Evolutionary conservation across 805 yeast species (phyloP), one percentile per base, ranked within the genome.

Genomic region (Brettanomyces anomalus): DNA sequence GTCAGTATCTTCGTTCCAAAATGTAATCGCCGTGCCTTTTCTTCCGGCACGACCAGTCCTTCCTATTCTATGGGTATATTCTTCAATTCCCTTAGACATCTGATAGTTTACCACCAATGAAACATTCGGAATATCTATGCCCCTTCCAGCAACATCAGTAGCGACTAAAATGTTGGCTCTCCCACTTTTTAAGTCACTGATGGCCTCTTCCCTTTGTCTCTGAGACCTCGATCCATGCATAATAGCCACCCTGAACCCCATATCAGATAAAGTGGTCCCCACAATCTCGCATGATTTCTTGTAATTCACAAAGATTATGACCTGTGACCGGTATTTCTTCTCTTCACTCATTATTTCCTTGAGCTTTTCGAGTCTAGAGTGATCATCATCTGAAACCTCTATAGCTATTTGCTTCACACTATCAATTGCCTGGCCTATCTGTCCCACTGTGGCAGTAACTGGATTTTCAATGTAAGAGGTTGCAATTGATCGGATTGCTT

Each of bases 11-110:
- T 71, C 71, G 43, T 75, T 77, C 48, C 88, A 59, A 49, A 85
- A 84, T 0, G 96, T 83, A 11, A 80, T 67, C 4, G 96, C 82
- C 8, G 73, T 68, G 37, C 98, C 98, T 5, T 57, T 58, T 38
- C 75, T 77, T 0, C 97, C 97, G 0, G 96, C 97, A 61, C 98
- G 76, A 33, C 97, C 98, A 0, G 98, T 90, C 64, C 98, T 79
- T 44, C 98, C 98, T 40, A 90, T 82, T 56, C 97, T 73, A 62
- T 90, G 98, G 16, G 90, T 76, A 53, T 88, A 90, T 46, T 83
- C 89, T 48, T 88, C 96, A 37, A 88, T 74, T 30, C 70, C 69
- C 48, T 71, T 75, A 8, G 88, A 66, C 89, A 89, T 81, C 52
- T 90, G 96, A 56, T 73, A 89, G 59, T 90, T 93, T 17, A 93